phyloP scores from a whole-genome alignment of 202 grass and related monocot species.

The Panicum hallii region DNA sequence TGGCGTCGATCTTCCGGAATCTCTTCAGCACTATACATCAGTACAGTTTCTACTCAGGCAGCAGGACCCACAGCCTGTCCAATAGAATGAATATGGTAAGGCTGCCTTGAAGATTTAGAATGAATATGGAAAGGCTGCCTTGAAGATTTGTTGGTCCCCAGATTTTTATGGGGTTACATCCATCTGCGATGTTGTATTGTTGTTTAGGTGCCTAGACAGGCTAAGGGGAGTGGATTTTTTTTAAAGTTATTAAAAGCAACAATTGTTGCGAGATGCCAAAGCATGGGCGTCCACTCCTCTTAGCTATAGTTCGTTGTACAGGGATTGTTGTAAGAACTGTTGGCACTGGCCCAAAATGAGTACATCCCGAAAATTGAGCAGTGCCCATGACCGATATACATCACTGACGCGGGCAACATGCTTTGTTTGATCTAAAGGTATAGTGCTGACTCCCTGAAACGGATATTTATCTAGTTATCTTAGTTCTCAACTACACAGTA shows the following conservation, averaged over 20 bases:
- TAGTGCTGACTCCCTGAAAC: no score
- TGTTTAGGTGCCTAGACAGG: slow-evolving; percentile 47
- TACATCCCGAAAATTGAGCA: background rate
- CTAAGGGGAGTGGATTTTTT: background rate
- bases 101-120: slow-evolving; percentile 42
- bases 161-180: slow-evolving; percentile 40
- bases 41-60: slow-evolving; percentile 60
- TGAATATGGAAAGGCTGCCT: background rate
- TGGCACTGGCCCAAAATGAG: slow-evolving; percentile 6
- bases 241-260: slow-evolving; percentile 59
- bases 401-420: no score
- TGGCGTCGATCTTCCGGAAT: slow-evolving; percentile 72
- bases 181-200: slow-evolving; percentile 55
- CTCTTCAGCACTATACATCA: slow-evolving; percentile 61
- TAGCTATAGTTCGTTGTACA: slow-evolving; percentile 47
- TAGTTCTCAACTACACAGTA: no score
- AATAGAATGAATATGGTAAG: slow-evolving; percentile 33
- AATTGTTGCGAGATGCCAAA: slow-evolving; percentile 61
- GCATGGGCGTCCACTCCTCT: background rate
- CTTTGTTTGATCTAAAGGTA: no score
- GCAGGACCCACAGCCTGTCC: slow-evolving; percentile 45
- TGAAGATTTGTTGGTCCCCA: slow-evolving; percentile 40
- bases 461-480: no score
- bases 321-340: slow-evolving; percentile 34
- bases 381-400: background rate